phyloP scores from a whole-genome alignment of 106 monocot species.

The Phalaenopsis aphrodite region DNA sequence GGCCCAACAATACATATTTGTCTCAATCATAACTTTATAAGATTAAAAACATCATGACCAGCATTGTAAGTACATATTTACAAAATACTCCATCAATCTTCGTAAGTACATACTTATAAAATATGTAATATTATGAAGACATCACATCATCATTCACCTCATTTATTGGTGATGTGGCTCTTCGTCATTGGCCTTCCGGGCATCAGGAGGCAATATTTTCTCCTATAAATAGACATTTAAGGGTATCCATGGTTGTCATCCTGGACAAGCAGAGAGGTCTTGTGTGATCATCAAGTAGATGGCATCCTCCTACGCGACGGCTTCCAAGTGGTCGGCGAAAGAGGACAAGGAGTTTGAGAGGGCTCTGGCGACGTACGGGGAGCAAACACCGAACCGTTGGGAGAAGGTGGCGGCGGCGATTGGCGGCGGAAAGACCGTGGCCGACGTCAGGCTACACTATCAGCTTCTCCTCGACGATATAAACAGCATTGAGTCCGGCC shows the following conservation, averaged over 20 bases:
- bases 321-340: slow-evolving; percentile 3
- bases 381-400: slow-evolving; percentile 8
- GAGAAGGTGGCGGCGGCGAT: slow-evolving; percentile 5
- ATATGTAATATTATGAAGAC: too few relatives aligned
- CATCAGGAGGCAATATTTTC: not conserved
- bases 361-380: not conserved
- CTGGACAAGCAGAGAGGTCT: not conserved
- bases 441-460: not conserved
- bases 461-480: slow-evolving; percentile 10
- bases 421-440: slow-evolving; percentile 8
- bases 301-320: not conserved
- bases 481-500: slow-evolving; percentile 8
- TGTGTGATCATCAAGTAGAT: too few relatives aligned
- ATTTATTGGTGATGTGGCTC: too few relatives aligned
- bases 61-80: too few relatives aligned
- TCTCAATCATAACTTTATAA: too few relatives aligned
- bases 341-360: slow-evolving; percentile 9
- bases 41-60: too few relatives aligned
- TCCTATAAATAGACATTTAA: not conserved
- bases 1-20: too few relatives aligned
- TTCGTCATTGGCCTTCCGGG: too few relatives aligned
- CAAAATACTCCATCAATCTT: too few relatives aligned
- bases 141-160: too few relatives aligned
- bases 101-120: too few relatives aligned
- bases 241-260: not conserved